phyloP scores from a whole-genome alignment of 2,329 filamentous ascomycete genomes.

The Orbilia blumenaviensis region DNA sequence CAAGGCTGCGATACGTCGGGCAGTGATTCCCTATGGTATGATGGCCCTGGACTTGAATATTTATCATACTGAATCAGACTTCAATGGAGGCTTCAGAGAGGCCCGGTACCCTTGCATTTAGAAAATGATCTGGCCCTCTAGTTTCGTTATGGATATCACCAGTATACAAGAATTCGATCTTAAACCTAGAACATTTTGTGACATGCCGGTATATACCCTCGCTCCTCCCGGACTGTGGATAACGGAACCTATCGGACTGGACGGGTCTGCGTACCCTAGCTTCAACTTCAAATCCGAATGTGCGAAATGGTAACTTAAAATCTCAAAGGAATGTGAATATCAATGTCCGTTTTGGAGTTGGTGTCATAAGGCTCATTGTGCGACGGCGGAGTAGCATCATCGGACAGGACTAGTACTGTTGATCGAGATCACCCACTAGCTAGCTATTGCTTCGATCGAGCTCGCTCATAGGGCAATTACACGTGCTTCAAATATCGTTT shows the following conservation, averaged over 20 bases:
- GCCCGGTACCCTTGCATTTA: constrained; percentile 5
- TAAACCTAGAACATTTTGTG: background rate
- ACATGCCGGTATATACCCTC: background rate
- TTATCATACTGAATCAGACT: background rate
- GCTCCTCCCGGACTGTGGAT: constrained; percentile 29
- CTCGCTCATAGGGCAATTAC: background rate
- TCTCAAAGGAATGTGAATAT: background rate
- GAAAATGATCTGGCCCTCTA: background rate
- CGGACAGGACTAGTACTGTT: background rate
- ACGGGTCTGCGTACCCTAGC: constrained; percentile 1
- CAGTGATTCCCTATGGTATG: background rate
- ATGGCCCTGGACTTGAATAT: background rate
- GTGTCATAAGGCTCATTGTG: constrained; percentile 30
- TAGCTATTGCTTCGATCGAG: too few species aligned
- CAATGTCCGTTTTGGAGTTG: constrained; percentile 1
- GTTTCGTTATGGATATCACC: background rate
- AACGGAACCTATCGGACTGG: constrained; percentile 16
- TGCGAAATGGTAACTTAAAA: constrained; percentile 13
- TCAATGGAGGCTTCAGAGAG: background rate
- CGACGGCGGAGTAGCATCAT: background rate
- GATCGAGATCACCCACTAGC: background rate
- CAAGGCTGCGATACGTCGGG: background rate
- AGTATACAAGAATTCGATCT: too few species aligned
- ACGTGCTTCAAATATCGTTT: constrained; percentile 29
- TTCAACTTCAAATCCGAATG: constrained; percentile 35